Evolutionary conservation across 2,329 filamentous ascomycete genomes (phyloP).

Genomic region (Gaeumannomyces sp.): DNA sequence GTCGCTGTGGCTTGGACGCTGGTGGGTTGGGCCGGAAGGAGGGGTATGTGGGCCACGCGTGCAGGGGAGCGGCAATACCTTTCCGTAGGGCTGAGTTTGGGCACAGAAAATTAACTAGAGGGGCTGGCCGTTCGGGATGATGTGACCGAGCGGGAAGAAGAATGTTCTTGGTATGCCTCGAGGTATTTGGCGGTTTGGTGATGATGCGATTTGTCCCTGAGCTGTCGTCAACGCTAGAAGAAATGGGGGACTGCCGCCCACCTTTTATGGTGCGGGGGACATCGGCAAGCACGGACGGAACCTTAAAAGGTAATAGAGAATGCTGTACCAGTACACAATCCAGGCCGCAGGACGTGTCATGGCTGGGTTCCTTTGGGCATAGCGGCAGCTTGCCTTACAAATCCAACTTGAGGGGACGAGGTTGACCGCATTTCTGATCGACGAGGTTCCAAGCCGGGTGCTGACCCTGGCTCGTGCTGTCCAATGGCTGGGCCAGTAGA

Average conservation of each 20-base stretch:
- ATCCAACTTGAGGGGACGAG: neutral
- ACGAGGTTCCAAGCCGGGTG: neutral
- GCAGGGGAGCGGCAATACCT: too few relatives aligned
- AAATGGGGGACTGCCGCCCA: neutral
- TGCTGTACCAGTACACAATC: too few relatives aligned
- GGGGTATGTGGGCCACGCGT: too few relatives aligned
- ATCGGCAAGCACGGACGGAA: neutral
- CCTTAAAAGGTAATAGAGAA: neutral
- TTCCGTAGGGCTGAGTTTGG: neutral
- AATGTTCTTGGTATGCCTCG: neutral
- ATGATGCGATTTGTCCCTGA: neutral
- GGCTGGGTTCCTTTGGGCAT: neutral
- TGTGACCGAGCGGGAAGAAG: neutral
- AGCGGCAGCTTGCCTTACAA: neutral
- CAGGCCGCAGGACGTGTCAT: too few relatives aligned
- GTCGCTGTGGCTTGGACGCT: constrained; percentile 4
- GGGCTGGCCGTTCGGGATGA: neutral
- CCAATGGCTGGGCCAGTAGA: too few relatives aligned
- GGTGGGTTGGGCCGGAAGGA: neutral
- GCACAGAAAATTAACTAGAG: neutral
- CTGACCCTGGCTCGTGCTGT: neutral
- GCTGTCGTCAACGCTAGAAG: neutral
- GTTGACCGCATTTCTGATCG: neutral
- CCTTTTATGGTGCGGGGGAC: neutral
- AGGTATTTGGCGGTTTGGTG: neutral